Evolutionary conservation across 441 rosid species (phyloP).

Genomic region (Hura crepitans): DNA sequence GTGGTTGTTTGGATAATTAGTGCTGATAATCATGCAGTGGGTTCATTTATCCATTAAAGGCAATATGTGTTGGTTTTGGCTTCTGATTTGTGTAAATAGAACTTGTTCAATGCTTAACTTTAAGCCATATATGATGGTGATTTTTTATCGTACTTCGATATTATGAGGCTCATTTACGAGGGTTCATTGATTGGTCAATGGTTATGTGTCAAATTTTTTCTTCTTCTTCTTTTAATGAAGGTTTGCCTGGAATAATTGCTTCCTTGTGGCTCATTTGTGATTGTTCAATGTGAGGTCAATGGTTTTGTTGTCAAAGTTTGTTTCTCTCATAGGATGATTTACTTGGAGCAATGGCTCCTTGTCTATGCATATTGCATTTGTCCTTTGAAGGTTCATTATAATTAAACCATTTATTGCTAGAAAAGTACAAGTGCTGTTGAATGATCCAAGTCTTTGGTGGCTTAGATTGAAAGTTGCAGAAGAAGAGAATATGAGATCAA

Average conservation of each 20-base stretch:
- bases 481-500: conserved; percentile 37
- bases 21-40: too few relatives aligned
- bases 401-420: not conserved
- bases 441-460: conserved; percentile 24
- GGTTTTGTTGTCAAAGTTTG: not conserved
- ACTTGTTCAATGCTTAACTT: too few relatives aligned
- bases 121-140: not conserved
- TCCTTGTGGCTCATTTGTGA: not conserved
- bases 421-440: not conserved
- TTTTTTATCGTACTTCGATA: not conserved
- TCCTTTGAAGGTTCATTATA: not conserved
- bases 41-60: not conserved
- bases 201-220: not conserved
- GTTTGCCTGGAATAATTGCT: not conserved
- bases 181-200: not conserved
- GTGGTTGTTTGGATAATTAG: not conserved
- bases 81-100: not conserved
- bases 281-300: not conserved
- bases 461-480: conserved; percentile 54
- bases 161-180: not conserved
- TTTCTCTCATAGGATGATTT: conserved; percentile 9
- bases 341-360: not conserved
- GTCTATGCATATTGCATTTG: not conserved
- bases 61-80: conserved; percentile 2
- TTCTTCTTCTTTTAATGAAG: not conserved